These are phyloP conservation scores for Eimeria sp. DNA, from an alignment of 169 alveolate genomes.

Conservation along the genomic window DNA sequence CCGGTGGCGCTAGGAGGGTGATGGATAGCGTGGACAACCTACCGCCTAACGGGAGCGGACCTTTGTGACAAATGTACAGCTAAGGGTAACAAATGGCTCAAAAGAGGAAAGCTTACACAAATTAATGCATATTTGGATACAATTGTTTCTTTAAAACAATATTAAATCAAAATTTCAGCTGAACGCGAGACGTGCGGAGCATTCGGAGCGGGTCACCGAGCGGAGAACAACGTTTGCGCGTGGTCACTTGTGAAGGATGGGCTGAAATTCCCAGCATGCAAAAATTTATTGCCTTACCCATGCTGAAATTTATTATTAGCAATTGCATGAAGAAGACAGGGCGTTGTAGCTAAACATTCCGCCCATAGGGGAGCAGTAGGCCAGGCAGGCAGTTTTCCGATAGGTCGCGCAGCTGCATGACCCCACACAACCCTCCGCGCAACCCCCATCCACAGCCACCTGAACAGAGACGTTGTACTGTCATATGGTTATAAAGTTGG, in stretches of 20 bases:
- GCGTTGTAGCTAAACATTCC: background rate
- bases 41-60: background rate
- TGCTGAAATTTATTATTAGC: background rate
- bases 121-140: background rate
- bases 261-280: background rate
- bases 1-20: background rate
- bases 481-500: constrained; percentile 51
- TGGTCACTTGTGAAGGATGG: background rate
- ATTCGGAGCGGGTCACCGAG: background rate
- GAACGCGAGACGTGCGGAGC: background rate
- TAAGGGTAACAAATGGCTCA: background rate
- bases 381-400: constrained; percentile 22
- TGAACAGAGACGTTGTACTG: background rate
- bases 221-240: background rate
- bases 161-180: background rate
- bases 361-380: constrained; percentile 33
- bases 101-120: background rate
- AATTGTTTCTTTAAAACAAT: background rate
- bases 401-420: constrained; percentile 65
- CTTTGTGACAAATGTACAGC: background rate
- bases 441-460: background rate
- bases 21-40: background rate
- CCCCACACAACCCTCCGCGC: constrained; percentile 64
- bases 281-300: background rate
- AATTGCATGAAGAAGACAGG: background rate